phyloP scores from a whole-genome alignment of 441 rosid genomes.

The Syzygium syzygioides region DNA sequence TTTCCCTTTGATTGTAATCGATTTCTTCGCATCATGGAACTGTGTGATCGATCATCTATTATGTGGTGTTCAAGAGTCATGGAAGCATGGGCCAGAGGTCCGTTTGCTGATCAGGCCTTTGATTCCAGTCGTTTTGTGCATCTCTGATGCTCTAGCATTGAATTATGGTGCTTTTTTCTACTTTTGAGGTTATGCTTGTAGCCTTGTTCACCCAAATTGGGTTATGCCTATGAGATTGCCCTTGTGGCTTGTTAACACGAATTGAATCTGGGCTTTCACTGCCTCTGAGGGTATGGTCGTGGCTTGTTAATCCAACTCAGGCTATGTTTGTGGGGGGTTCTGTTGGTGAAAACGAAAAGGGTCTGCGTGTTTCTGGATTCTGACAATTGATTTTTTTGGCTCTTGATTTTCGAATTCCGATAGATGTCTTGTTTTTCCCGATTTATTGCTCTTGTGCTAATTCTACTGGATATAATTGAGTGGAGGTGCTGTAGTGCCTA shows the following conservation, averaged over 20 bases:
- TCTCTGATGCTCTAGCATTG: background rate
- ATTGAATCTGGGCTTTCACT: background rate
- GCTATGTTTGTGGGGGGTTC: background rate
- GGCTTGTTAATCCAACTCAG: background rate
- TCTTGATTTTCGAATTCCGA: background rate
- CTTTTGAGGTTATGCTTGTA: background rate
- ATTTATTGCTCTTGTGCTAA: background rate
- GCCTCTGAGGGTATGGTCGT: background rate
- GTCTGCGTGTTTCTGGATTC: background rate
- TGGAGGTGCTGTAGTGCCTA: background rate
- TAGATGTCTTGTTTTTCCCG: background rate
- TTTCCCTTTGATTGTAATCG: background rate
- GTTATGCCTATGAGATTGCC: background rate
- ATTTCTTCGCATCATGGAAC: background rate
- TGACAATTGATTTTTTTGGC: background rate
- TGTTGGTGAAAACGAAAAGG: background rate
- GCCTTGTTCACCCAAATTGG: background rate
- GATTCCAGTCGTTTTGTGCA: background rate
- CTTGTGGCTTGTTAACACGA: background rate
- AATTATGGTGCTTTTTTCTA: background rate
- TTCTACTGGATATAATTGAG: background rate
- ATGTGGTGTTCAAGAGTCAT: background rate
- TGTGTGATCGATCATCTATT: background rate
- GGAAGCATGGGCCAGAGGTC: background rate
- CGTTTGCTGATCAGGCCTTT: background rate